These are phyloP conservation scores for Hyaloperonospora brassicae DNA, from an alignment of 352 stramenopile genomes.

Conservation along the genomic window DNA sequence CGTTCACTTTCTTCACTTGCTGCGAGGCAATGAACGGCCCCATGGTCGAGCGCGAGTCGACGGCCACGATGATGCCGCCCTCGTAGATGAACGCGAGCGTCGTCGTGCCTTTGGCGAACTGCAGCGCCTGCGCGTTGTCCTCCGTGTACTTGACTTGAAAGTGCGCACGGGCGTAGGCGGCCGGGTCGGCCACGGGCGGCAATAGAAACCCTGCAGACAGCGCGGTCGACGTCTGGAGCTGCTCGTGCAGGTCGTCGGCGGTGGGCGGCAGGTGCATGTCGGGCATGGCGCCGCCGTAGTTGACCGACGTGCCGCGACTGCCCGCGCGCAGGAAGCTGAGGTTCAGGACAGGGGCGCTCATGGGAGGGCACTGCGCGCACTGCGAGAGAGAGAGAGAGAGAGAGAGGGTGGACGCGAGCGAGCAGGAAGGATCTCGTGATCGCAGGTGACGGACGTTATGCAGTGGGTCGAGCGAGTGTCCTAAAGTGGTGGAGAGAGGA, in stretches of 20 bases:
- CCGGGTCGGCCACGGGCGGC: constrained; percentile 81
- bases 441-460: too few species aligned
- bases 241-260: constrained; percentile 28
- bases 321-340: constrained; percentile 68
- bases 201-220: constrained; percentile 61
- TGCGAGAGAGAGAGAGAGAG: too few species aligned
- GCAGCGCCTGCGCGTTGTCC: constrained; percentile 91
- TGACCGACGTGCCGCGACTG: constrained; percentile 48
- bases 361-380: not conserved
- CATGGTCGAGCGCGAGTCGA: constrained; percentile 99
- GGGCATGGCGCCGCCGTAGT: constrained; percentile 71
- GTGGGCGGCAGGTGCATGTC: constrained; percentile 46
- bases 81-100: constrained; percentile 99
- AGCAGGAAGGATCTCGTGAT: too few species aligned
- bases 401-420: too few species aligned
- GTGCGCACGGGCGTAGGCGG: constrained; percentile 92
- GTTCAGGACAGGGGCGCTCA: constrained; percentile 44
- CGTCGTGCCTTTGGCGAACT: constrained; percentile 99
- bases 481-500: too few species aligned
- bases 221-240: constrained; percentile 19
- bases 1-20: constrained; percentile 99
- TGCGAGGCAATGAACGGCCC: constrained; percentile 97
- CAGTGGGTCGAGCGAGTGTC: too few species aligned
- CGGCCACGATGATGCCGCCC: constrained; percentile 95
- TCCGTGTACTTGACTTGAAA: constrained; percentile 95